Conservation (phyloP, 139 green algal species). For the Chlamydomonas sp. region DNA sequence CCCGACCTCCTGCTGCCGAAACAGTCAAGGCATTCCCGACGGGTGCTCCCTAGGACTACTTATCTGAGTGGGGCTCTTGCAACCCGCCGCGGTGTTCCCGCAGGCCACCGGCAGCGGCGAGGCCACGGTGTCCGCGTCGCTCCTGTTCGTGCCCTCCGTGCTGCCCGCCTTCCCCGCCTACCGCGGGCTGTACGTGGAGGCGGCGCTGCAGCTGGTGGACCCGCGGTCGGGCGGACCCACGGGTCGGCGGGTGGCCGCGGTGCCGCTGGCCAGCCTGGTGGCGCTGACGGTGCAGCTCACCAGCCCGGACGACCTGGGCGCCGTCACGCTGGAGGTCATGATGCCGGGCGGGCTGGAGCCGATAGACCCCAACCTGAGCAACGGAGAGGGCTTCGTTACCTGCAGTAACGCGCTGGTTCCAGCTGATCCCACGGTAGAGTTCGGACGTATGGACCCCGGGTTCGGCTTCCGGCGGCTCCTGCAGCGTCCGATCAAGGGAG, state of each 20-base stretch:
- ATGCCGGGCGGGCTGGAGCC: slow-evolving; percentile 75
- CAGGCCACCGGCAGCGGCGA: slow-evolving; percentile 43
- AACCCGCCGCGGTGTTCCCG: not conserved
- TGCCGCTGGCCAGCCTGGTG: slow-evolving; percentile 59
- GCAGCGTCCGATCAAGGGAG: no score
- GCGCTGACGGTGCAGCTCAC: slow-evolving; percentile 66
- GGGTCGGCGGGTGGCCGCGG: slow-evolving; percentile 42
- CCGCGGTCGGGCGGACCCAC: slow-evolving; percentile 22
- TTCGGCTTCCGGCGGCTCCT: not conserved
- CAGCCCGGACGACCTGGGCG: slow-evolving; percentile 62
- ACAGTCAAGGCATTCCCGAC: no score
- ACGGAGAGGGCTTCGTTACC: not conserved
- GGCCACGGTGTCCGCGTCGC: slow-evolving; percentile 49
- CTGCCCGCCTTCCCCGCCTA: slow-evolving; percentile 68
- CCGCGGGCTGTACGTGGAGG: slow-evolving; percentile 69
- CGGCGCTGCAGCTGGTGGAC: slow-evolving; percentile 48
- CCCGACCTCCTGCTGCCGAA: no score
- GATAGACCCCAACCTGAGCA: slow-evolving; percentile 62
- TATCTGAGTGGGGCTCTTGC: not conserved
- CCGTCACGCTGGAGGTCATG: slow-evolving; percentile 58
- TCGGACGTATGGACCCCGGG: not conserved
- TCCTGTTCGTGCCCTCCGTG: slow-evolving; percentile 63
- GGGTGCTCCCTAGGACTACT: not conserved
- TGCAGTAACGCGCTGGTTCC: not conserved
- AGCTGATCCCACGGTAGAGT: no score